Base-by-base conservation (phyloP, 1,284 basidiomycete species). In the Volvariella surrecta region DNA sequence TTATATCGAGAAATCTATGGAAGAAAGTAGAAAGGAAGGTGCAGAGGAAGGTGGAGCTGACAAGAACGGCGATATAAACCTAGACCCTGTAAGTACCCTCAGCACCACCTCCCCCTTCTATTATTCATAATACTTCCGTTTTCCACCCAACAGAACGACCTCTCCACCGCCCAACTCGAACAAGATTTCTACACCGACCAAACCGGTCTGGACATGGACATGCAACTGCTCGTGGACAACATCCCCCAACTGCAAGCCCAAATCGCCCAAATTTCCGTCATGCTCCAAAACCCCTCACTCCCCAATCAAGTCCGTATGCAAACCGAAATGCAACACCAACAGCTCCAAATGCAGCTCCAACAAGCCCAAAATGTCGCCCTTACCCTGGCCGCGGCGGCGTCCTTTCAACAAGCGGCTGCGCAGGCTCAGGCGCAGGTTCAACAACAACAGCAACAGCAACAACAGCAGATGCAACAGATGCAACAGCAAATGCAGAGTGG, bases 1-100 rank as follows among this genome's bases (percentile, higher is more conserved):
- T 48, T 92, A 93, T 56, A 86, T 95, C 53, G 80, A 89, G 50
- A 81, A 75, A 50, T 82, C 84, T 56, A 81, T 96, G 41, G 88
- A 91, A 58, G 79, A 85, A 55, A 89, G 84, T 58, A 81, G 76
- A 56, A 82, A 76, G 55, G 85, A 82, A 47, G 64, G 61, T n/a
- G 71, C 68, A 21, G 74, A 75, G 43, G n/a, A n/a, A n/a, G 67
- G 67, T 45, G 50, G 42, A 37, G 18, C n/a, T 20, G 17, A 17
- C 37, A 44, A 24, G 20, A 18, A n/a, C 24, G 24, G 24, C 11
- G 24, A 28, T 11, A n/a, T n/a, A n/a, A 28, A 28, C 32, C 31
- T 20, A 4, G n/a, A 30, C 35, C 24, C 24, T 6, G 24, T 28
- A 28, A 28, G 24, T 6, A 28, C 11, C 24, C 24, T 6, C 30